Evolutionary conservation across 164 flowering plant species (phyloP).

Genomic region (Berberis vulgaris): DNA sequence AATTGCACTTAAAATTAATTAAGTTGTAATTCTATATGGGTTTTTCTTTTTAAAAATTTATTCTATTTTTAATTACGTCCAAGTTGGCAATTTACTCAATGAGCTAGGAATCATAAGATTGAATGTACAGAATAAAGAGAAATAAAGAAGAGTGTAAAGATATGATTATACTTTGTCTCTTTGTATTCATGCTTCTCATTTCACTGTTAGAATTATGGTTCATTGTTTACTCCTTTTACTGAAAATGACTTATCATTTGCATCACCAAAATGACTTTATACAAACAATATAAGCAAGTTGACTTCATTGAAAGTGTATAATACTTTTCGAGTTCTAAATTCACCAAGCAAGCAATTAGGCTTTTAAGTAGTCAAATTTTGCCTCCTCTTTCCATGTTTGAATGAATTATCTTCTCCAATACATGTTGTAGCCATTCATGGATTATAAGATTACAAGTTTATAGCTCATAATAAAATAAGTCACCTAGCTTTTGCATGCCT

Average conservation of each 20-base stretch:
- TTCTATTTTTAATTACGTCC: background rate
- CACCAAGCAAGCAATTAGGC: background rate
- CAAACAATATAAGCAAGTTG: slow-evolving; percentile 17
- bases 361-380: background rate
- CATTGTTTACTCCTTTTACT: slow-evolving; percentile 6
- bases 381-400: background rate
- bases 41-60: too few relatives aligned
- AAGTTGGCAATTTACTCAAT: slow-evolving; percentile 15
- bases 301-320: slow-evolving; percentile 6
- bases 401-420: too few relatives aligned
- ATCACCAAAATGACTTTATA: slow-evolving; percentile 14
- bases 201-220: background rate
- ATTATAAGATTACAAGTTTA: too few relatives aligned
- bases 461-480: too few relatives aligned
- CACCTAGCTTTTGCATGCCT: background rate
- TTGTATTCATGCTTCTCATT: slow-evolving; percentile 32
- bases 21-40: too few relatives aligned
- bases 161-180: slow-evolving; percentile 32
- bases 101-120: background rate
- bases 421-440: too few relatives aligned
- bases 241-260: slow-evolving; percentile 24
- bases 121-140: slow-evolving; percentile 1
- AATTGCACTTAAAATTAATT: too few relatives aligned
- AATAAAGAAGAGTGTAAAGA: slow-evolving; percentile 3
- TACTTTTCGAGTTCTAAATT: background rate